These are phyloP conservation scores for Nakaseomyces glabratus DNA, from an alignment of 1,139 yeast genomes.

Conservation along the genomic window DNA sequence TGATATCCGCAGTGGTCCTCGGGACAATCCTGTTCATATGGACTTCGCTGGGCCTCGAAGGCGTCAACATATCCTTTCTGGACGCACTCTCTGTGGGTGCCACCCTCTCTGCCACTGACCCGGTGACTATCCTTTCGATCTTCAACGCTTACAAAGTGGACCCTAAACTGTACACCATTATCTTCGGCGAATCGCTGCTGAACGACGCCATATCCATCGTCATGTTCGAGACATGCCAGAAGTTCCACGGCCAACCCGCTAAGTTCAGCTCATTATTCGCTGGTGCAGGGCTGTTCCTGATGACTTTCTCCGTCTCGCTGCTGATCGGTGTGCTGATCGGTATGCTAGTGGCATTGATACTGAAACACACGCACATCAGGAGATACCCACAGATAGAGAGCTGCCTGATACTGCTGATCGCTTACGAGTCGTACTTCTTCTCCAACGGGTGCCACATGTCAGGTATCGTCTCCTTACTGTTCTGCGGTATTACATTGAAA, in stretches of 20 bases:
- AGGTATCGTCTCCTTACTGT: conserved; percentile 88
- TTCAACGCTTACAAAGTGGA: conserved; percentile 97
- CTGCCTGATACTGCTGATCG: conserved; percentile 79
- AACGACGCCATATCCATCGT: conserved; percentile 98
- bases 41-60: conserved; percentile 88
- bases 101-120: conserved; percentile 95
- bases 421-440: conserved; percentile 93
- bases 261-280: conserved; percentile 72
- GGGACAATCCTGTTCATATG: conserved; percentile 81
- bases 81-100: conserved; percentile 98
- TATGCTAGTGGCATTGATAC: conserved; percentile 73
- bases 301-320: conserved; percentile 90
- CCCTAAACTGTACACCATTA: conserved; percentile 91
- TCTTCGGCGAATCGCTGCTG: conserved; percentile 89
- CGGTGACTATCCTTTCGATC: conserved; percentile 91
- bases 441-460: conserved; percentile 99
- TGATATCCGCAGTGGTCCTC: conserved; percentile 78
- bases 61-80: conserved; percentile 78
- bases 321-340: conserved; percentile 86
- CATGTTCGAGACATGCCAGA: conserved; percentile 97
- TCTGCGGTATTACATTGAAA: conserved; percentile 93
- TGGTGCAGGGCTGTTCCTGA: conserved; percentile 87
- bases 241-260: conserved; percentile 81
- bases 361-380: conserved; percentile 88
- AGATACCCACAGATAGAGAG: conserved; percentile 95